Evolutionary conservation across 2,329 filamentous ascomycete species (phyloP), one percentile per base, ranked within the genome.

Genomic region (Nakataea oryzae): DNA sequence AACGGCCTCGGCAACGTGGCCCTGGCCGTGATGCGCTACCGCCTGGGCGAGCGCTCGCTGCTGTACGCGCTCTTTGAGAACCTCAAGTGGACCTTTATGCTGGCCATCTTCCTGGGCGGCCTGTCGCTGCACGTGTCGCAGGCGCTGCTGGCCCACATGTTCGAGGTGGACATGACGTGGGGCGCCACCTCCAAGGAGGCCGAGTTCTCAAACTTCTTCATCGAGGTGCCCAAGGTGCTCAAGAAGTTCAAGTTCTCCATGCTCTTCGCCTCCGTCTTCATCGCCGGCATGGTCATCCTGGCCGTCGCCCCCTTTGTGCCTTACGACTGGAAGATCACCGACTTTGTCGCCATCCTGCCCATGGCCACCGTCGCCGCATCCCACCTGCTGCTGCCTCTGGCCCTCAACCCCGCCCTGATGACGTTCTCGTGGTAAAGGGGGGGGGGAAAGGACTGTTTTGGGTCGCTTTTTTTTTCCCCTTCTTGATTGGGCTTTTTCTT

Each of bases 161-260:
- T 95, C 72, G 86, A 90, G 75, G 86, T 93, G 70, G 83, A 95
- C 74, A 93, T 95, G 87, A 85, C 84, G 3, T 95, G 91, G 91
- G 90, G 90, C 60, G 86, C 90, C 1, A 96, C 91, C 0, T 83
- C 86, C 54, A 96, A 96, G 76, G 91, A 96, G 76, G 84, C 85
- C 59, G 88, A 91, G 69, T 86, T 88, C 70, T 87, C 88, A 29
- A 89, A 91, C 74, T 96, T 96, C 75, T 93, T 93, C 75, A 88
- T 90, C 64, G 91, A 95, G 71, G 84, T 93, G 24, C 88, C 88
- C 41, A 89, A 88, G 71, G 89, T 96, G 54, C 72, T 93, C 68
- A 88, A 86, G 75, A 86, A 85, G 73, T 93, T 93, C 80, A 92
- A 88, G 77, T 90, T 84, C 73, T 85, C 81, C 62, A 89, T 91